Evolutionary conservation across 2,329 filamentous ascomycete genomes (phyloP), one percentile per base, ranked within the genome.

Genomic region (Pseudodiploospora longispora): DNA sequence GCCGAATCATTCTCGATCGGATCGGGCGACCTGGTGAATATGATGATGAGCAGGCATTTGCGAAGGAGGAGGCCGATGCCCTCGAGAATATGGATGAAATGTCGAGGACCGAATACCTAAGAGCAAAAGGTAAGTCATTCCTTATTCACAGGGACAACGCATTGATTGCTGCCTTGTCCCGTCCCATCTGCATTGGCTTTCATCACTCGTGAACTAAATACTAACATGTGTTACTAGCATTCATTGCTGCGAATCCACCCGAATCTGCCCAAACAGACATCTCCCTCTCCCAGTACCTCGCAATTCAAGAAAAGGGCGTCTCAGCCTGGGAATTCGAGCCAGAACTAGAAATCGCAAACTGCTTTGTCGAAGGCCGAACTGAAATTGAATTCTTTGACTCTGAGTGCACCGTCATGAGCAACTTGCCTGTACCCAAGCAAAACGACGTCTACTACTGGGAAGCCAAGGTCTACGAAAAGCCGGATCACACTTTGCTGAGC

Each of bases 361-460:
- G 93, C 66, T 98, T 98, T 61, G 93, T 98, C 51, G 91, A 98
- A 67, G 91, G 72, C 35, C 81, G 93, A 52, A 98, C 93, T 8
- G 93, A 98, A 65, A 95, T 98, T 51, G 93, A 98, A 63, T 98
- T 98, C 69, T 98, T 95, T 60, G 93, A 98, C 65, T 93, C 89
- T 2, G 93, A 95, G 63, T 97, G 91, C 70, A 95, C 90, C 55
- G 93, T 97, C 50, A 88, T 95, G 72, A 94, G 86, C 72, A 98
- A 98, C 58, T 68, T 98, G 35, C 93, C 93, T 1, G 88, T 98
- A 6, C 93, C 93, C 10, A 98, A 98, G 61, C 93, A 98, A 61
- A 98, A 98, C 60, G 93, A 98, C 59, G 91, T 97, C 8, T 98
- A 98, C 65, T 98, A 98, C 66, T 98, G 93, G 93, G 93, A 98